phyloP scores from a whole-genome alignment of 768 basidiomycete genomes.

The Jaapia argillacea region DNA sequence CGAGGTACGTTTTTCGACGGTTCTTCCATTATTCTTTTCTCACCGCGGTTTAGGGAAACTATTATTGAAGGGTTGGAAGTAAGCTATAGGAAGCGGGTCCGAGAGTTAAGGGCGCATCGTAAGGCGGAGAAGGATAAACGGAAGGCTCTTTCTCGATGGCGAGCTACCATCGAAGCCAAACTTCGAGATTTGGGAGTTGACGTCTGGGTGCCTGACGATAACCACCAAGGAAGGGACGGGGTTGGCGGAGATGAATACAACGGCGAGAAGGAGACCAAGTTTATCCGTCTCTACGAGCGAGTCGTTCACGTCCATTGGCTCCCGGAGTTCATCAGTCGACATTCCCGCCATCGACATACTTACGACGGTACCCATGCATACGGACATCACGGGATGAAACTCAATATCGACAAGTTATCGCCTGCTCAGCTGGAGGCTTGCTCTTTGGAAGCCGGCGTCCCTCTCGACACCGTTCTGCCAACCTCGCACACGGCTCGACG shows the following conservation, averaged over 20 bases:
- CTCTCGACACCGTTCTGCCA: constrained; percentile 42
- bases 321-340: neutral
- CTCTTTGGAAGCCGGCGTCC: constrained; percentile 59
- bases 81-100: constrained; percentile 47
- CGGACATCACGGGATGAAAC: constrained; percentile 35
- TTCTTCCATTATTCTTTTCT: constrained; percentile 18
- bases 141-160: constrained; percentile 45
- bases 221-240: constrained; percentile 2
- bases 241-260: neutral
- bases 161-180: constrained; percentile 51
- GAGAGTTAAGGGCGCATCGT: constrained; percentile 34
- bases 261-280: neutral
- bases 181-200: constrained; percentile 39
- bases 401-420: constrained; percentile 55
- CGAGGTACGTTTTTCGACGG: neutral
- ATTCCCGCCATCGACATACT: constrained; percentile 22
- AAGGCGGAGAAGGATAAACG: constrained; percentile 30
- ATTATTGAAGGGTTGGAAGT: constrained; percentile 65
- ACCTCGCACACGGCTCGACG: constrained; percentile 12
- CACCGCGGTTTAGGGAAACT: constrained; percentile 54
- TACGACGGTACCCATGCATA: constrained; percentile 18
- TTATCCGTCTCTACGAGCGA: neutral
- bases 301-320: neutral
- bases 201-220: constrained; percentile 40
- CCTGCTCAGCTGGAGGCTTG: constrained; percentile 46